Evolutionary conservation across 2,329 filamentous ascomycete species (phyloP), one percentile per base, ranked within the genome.

Genomic region (Biscogniauxia sp.): DNA sequence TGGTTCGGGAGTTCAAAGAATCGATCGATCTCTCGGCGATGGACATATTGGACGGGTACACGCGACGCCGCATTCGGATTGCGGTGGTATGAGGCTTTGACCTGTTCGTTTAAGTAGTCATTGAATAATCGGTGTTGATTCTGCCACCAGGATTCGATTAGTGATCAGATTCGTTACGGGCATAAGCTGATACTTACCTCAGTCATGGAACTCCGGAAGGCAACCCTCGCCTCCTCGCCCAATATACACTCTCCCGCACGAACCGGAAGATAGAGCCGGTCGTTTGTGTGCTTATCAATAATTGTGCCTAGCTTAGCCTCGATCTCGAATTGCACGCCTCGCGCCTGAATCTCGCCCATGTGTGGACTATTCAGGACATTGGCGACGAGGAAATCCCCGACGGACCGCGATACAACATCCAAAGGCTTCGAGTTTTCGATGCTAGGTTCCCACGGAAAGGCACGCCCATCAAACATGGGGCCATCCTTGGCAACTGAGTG

Each of bases 261-360:
- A 4, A 95, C 82, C 5, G 86, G 85, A 9, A 93, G 76, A 9
- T 83, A 78, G 25, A 93, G 78, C n/a, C 92, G 84, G 53, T 88
- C 81, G 59, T 89, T 85, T 6, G 86, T 90, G 62, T 88, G 84
- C 71, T 86, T 87, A 73, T 92, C 88, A 60, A 94, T 85, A 15
- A 98, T 82, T 25, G 87, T 89, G 19, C 95, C 95, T 54, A 98
- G 81, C 75, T 98, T 98, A 9, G 93, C 95, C 77, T 99, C 95
- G 58, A 99, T 91, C 76, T 99, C 95, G 57, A 97, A 88, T 62
- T 92, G 84, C 15, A 93, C 88, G 6, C 86, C 87, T 17, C 84
- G 82, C 56, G 84, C 83, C 17, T 79, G 76, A 20, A 90, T 84
- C 66, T 90, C 86, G 32, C 82, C 82, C 45, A 88, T 81, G 65